Percentiles rank a stretch among this genome's conserved stretches.
These are phyloP conservation scores for Cladochytrium replicatum DNA, from an alignment of 192 early-diverging fungal genomes.

Conservation along the genomic window DNA sequence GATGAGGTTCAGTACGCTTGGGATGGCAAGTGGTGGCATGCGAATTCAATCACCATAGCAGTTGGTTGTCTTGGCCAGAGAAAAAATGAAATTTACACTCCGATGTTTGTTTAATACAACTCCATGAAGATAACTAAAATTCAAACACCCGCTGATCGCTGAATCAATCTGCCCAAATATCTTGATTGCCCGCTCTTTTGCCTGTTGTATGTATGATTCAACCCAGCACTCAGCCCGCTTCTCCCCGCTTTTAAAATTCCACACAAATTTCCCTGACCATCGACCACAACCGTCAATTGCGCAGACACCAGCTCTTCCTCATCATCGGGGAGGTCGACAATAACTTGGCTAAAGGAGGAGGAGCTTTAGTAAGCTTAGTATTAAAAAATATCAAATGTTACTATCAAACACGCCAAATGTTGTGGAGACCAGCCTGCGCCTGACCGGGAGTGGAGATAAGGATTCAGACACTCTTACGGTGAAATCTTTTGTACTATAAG, in stretches of 20 bases:
- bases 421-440: slow-evolving; percentile 37
- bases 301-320: slow-evolving; percentile 54
- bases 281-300: slow-evolving; percentile 44
- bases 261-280: slow-evolving; percentile 45
- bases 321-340: slow-evolving; percentile 63
- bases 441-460: slow-evolving; percentile 35
- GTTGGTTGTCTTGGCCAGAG: no score
- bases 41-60: no score
- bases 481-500: slow-evolving; percentile 44
- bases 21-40: no score
- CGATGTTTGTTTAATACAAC: slow-evolving; percentile 3
- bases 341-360: background rate
- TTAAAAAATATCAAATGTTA: background rate
- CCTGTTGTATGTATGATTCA: slow-evolving; percentile 28
- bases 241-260: slow-evolving; percentile 51
- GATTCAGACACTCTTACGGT: slow-evolving; percentile 54
- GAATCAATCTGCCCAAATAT: slow-evolving; percentile 22
- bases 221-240: slow-evolving; percentile 30
- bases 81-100: no score
- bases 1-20: no score
- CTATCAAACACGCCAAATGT: slow-evolving; percentile 62
- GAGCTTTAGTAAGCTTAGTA: background rate
- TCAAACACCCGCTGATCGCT: no score
- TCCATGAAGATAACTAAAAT: slow-evolving; percentile 1
- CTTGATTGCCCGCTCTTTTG: slow-evolving; percentile 32